Evolutionary conservation across 805 yeast genomes (phyloP), one percentile per base, ranked within the genome.

Genomic region (Scheffersomyces coipomensis): DNA sequence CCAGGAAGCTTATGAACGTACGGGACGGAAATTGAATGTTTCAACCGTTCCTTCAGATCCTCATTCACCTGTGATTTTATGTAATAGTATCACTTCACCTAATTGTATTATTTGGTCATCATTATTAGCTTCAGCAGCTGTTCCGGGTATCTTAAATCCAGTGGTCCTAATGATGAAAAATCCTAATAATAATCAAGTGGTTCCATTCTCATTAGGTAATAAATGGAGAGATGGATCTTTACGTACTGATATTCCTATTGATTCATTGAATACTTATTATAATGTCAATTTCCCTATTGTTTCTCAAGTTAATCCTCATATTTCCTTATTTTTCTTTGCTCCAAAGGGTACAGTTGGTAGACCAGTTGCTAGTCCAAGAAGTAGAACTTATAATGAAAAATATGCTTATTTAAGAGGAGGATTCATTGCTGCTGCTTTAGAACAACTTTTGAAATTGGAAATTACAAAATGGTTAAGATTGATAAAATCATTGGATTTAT

Each of bases 1-100:
- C 53, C 71, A 74, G 43, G 95, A 85, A 58, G 83, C 85, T 11
- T 81, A 66, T 53, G 73, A 78, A 38, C 59, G 79, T 23, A 85
- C 93, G 0, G 93, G 93, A 0, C 73, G 85, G 39, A 72, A 78
- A 19, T 69, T 85, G 43, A 85, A 86, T 56, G 77, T 85, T 16
- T 78, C 88, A 0, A 85, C 90, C 0, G 89, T 86, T 2, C 93
- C 95, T 2, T 81, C 88, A 11, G 90, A 85, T 53, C 85, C 88
- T 0, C 85, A 83, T 56, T 81, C 89, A 2, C 93, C 95, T 0
- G 89, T 82, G 2, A 85, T 86, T 51, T 63, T 85, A 34, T 83
- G 91, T 55, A 85, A 85, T 50, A 78, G 81, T 50, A 74, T 84
- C 42, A 85, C 93, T 0, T 77, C 90, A 12, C 93, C 93, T 9